These are phyloP conservation scores for Vitis amurensis DNA, from an alignment of 164 flowering plant genomes.

Conservation along the genomic window DNA sequence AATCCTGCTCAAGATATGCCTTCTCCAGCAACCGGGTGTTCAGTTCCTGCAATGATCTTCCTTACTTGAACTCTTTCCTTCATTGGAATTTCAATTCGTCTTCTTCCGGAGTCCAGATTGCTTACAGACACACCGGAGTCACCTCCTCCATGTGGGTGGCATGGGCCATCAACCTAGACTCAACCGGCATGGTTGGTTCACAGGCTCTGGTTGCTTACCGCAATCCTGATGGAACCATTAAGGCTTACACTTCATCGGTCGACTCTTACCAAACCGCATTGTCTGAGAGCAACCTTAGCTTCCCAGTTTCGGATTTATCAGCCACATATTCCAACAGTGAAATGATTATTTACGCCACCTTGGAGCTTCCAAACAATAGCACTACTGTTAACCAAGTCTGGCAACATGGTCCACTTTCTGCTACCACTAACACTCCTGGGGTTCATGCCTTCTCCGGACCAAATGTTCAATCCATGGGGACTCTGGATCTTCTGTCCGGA, in stretches of 20 bases:
- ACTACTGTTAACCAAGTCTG: slow-evolving; percentile 53
- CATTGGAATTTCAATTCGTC: slow-evolving; percentile 45
- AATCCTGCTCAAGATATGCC: slow-evolving; percentile 33
- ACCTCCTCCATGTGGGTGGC: slow-evolving; percentile 43
- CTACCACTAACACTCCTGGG: slow-evolving; percentile 8
- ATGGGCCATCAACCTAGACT: slow-evolving; percentile 59
- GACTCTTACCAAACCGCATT: slow-evolving; percentile 23
- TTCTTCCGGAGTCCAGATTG: slow-evolving; percentile 28
- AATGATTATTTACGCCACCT: slow-evolving; percentile 54
- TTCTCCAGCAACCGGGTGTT: slow-evolving; percentile 37
- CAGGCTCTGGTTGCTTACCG: slow-evolving; percentile 58
- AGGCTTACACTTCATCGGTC: slow-evolving; percentile 41
- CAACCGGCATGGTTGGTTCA: slow-evolving; percentile 45
- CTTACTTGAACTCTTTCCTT: slow-evolving; percentile 43
- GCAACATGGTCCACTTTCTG: slow-evolving; percentile 56
- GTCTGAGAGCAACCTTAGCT: slow-evolving; percentile 34
- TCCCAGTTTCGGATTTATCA: slow-evolving; percentile 6
- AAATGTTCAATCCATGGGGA: slow-evolving; percentile 33
- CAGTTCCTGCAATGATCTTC: slow-evolving; percentile 43
- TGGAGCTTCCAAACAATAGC: slow-evolving; percentile 26
- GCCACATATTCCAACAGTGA: slow-evolving; percentile 17
- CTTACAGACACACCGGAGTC: slow-evolving; percentile 37
- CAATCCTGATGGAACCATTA: slow-evolving; percentile 32
- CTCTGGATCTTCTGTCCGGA: slow-evolving; percentile 52
- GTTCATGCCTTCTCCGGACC: slow-evolving; percentile 21